A percentile compares a stretch with the other conserved stretches of the same genome.
Conservation (phyloP, 2,329 filamentous ascomycete genomes). For the Sporothrix sp. region DNA sequence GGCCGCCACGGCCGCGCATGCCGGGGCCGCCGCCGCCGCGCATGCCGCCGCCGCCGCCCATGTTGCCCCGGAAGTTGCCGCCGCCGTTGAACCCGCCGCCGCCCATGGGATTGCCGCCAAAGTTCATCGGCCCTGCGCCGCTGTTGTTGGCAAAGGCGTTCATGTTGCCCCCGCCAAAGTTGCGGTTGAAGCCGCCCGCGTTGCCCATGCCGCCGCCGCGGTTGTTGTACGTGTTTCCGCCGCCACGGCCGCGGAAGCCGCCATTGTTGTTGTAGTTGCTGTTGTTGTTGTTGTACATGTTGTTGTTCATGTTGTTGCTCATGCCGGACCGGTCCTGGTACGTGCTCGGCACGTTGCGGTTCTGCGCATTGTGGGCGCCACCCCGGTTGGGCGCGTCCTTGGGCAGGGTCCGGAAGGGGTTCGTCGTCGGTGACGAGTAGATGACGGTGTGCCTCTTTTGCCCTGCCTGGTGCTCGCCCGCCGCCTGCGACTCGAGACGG, state of each 20-base stretch:
- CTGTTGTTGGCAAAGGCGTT: constrained; percentile 24
- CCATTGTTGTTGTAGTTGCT: constrained; percentile 35
- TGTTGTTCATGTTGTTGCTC: constrained; percentile 36
- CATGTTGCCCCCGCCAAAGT: constrained; percentile 39
- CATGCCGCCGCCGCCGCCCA: constrained; percentile 31
- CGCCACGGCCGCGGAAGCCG: constrained; percentile 32
- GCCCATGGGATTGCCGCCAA: constrained; percentile 42
- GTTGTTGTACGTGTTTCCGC: constrained; percentile 27
- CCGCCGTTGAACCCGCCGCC: constrained; percentile 25
- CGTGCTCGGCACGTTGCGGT: constrained; percentile 35
- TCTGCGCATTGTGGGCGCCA: constrained; percentile 52
- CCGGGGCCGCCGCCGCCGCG: constrained; percentile 26
- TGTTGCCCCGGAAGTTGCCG: constrained; percentile 16
- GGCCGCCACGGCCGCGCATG: constrained; percentile 31
- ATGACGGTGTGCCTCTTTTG: constrained; percentile 64
- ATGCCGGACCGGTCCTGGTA: constrained; percentile 39
- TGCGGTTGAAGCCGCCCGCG: constrained; percentile 29
- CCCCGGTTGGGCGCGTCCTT: constrained; percentile 72
- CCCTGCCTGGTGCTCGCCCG: constrained; percentile 40
- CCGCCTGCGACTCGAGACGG: constrained; percentile 56
- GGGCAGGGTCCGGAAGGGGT: constrained; percentile 83
- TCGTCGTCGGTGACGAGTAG: constrained; percentile 67
- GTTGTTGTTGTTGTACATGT: constrained; percentile 37
- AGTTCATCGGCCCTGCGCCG: constrained; percentile 34
- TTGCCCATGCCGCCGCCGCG: constrained; percentile 9